These are phyloP conservation scores for Nyctanthes arbortristis DNA, from an alignment of 257 asterid genomes.

Conservation along the genomic window DNA sequence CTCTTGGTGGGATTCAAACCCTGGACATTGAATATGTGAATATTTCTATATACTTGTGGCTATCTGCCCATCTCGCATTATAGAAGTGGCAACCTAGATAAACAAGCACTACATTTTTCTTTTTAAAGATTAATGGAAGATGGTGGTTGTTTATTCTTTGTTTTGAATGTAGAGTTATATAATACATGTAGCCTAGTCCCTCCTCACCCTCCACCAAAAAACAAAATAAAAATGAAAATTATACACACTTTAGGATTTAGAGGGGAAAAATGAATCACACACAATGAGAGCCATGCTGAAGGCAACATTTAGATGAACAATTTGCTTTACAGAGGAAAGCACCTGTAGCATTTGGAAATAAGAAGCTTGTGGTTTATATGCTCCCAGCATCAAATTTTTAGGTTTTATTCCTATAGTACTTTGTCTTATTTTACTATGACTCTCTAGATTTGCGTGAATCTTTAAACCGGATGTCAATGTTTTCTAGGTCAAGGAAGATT, in stretches of 20 bases:
- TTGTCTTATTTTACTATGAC: background rate
- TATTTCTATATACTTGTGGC: too few relatives aligned
- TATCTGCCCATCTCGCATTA: too few relatives aligned
- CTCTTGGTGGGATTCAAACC: too few relatives aligned
- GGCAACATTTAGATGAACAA: background rate
- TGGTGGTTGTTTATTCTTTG: background rate
- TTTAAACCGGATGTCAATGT: constrained; percentile 25
- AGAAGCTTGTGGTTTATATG: background rate
- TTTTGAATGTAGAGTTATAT: background rate
- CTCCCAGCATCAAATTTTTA: background rate
- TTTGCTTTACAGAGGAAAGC: background rate
- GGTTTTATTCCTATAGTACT: background rate
- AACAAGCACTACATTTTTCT: too few relatives aligned
- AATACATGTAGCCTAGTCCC: too few relatives aligned
- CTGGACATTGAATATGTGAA: too few relatives aligned
- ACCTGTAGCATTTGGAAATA: background rate
- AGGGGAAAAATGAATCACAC: background rate
- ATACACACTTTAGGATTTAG: background rate
- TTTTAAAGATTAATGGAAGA: background rate
- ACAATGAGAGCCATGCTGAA: background rate
- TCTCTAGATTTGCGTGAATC: constrained; percentile 4
- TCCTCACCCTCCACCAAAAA: too few relatives aligned
- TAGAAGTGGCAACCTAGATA: too few relatives aligned
- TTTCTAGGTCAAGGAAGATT: constrained; percentile 75
- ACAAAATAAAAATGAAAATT: too few relatives aligned